Base-by-base conservation (phyloP, 2,329 filamentous ascomycete genomes). In the Monilinia vaccinii-corymbosi region DNA sequence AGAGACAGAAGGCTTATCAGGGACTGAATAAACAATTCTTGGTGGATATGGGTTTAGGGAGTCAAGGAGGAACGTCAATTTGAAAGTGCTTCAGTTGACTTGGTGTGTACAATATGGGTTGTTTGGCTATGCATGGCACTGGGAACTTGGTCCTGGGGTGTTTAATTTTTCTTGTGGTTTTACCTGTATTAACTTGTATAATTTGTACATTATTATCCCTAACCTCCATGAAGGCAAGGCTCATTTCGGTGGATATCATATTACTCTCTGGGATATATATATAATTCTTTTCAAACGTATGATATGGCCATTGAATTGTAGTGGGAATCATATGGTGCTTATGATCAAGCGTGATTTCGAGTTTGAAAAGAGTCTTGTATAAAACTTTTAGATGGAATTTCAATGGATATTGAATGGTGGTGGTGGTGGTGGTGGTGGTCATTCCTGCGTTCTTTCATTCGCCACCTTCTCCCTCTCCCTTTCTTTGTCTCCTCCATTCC, bases 41-140 rank as follows among this genome's bases (percentile, higher is more conserved):
- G 34, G 51, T 25, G 50, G 49, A 60, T 60, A 58, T 49, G 56
- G n/a, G 60, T 60, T 23, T 46, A 58, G 56, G 47, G 50, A 56
- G 34, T 51, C 28, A 38, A 53, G 58, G 60, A 58, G 45, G 46
- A 66, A 62, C 32, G 67, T 68, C 65, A 60, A 67, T 67, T 69
- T 64, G 71, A 72, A 72, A 72, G 71, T 69, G 71, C 71, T 72
- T 72, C 71, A 66, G 68, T 69, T 68, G 68, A 70, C 68, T 66
- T 46, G 61, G 50, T 45, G 40, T 61, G 42, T 60, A 51, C 25
- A 60, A 53, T 46, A 53, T 46, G 57, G 57, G 48, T 25, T 16
- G 34, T 52, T 50, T 56, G 42, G 58, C 25, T 47, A 56, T 48
- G 42, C 44, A 42, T 56, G 32, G 32, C 49, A 21, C 10, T 34